A percentile compares a stretch with the other conserved stretches of the same genome.
Conservation (phyloP, 148 eudicot genomes). For the Chenopodium quinoa region DNA sequence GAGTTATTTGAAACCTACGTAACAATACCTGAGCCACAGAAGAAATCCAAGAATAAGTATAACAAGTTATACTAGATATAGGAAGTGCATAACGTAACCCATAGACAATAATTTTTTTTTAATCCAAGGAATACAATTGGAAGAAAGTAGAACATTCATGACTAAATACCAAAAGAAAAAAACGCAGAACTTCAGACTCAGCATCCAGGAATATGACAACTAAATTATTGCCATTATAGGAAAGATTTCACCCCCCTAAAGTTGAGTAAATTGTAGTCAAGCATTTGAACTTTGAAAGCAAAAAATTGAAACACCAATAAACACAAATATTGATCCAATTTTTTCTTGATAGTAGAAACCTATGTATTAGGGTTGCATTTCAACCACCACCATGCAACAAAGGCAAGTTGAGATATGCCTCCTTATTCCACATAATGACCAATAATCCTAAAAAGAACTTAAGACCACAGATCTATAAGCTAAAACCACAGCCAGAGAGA, state of each 20-base stretch:
- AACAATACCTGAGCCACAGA: conserved; percentile 64
- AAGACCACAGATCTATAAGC: neutral
- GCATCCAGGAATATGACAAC: neutral
- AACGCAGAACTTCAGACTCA: neutral
- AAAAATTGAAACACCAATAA: neutral
- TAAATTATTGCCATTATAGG: neutral
- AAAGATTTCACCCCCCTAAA: no score
- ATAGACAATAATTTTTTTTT: neutral
- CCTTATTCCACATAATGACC: neutral
- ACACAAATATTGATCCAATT: neutral
- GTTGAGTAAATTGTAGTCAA: neutral
- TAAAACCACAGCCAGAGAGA: neutral
- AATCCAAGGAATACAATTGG: neutral
- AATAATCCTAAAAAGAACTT: neutral
- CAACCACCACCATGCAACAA: neutral
- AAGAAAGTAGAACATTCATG: neutral
- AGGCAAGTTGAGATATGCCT: neutral
- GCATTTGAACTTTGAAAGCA: neutral
- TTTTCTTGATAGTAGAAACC: neutral
- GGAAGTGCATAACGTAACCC: neutral
- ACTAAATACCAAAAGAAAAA: neutral
- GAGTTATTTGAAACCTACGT: conserved; percentile 88
- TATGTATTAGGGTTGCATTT: neutral
- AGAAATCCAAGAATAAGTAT: conserved; percentile 11
- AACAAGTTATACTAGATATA: neutral